A percentile compares a stretch with the other conserved stretches of the same genome.
phyloP scores from a whole-genome alignment of 306 rosid genomes.

The Comarum palustre region DNA sequence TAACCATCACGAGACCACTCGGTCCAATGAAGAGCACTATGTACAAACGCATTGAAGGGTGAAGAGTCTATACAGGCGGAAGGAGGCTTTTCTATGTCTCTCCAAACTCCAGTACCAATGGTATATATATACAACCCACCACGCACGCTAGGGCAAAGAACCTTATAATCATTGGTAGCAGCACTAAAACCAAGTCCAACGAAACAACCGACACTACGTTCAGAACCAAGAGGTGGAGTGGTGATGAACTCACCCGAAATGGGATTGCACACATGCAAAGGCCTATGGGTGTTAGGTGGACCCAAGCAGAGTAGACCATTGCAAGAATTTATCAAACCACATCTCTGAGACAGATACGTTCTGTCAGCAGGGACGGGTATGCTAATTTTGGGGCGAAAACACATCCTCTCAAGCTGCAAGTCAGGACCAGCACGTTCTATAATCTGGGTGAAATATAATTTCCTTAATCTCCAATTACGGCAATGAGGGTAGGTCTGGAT shows the following conservation, averaged over 20 bases:
- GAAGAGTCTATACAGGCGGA: no score
- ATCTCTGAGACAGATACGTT: background rate
- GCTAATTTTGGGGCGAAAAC: background rate
- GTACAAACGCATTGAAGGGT: background rate
- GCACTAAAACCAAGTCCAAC: background rate
- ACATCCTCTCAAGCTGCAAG: background rate
- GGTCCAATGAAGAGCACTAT: slow-evolving; percentile 20
- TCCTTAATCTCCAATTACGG: background rate
- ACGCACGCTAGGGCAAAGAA: background rate
- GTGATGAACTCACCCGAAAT: background rate
- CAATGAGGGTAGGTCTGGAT: background rate
- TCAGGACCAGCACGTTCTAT: background rate
- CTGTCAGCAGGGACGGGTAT: background rate
- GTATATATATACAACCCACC: background rate
- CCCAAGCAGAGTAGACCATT: slow-evolving; percentile 8
- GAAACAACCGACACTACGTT: background rate
- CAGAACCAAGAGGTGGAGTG: background rate
- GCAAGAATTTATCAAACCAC: slow-evolving; percentile 11
- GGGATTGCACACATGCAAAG: background rate
- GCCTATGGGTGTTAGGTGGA: background rate
- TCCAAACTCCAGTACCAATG: slow-evolving; percentile 8
- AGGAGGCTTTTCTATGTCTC: slow-evolving; percentile 1
- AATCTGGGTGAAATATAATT: background rate
- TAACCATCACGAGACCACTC: background rate
- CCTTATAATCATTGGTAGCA: background rate